These are phyloP conservation scores for Abortiporus biennis DNA, from an alignment of 1,284 basidiomycete genomes.

Conservation along the genomic window DNA sequence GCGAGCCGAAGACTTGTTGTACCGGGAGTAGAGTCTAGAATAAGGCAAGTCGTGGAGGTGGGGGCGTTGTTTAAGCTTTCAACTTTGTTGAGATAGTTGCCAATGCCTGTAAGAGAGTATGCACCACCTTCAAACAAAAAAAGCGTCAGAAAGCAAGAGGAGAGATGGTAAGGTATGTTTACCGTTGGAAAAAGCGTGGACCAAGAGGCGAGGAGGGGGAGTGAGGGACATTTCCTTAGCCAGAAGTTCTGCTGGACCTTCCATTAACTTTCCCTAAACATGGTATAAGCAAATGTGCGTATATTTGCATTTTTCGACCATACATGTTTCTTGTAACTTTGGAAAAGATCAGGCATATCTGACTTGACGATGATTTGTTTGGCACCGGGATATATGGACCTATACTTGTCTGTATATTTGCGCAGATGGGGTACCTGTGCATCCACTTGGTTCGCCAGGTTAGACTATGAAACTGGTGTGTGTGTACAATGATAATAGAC, in stretches of 20 bases:
- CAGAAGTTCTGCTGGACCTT: background rate
- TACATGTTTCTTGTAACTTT: conserved; percentile 14
- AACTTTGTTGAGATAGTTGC: conserved; percentile 16
- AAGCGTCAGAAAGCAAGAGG: too few relatives aligned
- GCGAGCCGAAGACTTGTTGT: conserved; percentile 19
- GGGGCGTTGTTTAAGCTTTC: conserved; percentile 1
- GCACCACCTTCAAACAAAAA: too few relatives aligned
- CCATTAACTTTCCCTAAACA: background rate
- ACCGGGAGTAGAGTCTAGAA: conserved; percentile 50
- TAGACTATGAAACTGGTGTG: background rate
- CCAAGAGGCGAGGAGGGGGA: conserved; percentile 26
- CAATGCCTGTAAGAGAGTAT: conserved; percentile 32
- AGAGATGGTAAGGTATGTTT: conserved; percentile 5
- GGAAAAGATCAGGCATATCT: conserved; percentile 18
- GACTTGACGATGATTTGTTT: conserved; percentile 42
- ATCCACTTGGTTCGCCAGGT: conserved; percentile 33
- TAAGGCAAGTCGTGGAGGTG: conserved; percentile 27
- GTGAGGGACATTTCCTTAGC: conserved; percentile 6
- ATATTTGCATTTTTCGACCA: background rate
- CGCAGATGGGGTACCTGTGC: conserved; percentile 41
- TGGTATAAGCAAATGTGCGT: background rate
- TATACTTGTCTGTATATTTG: conserved; percentile 43
- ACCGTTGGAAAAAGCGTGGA: conserved; percentile 56
- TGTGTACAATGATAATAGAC: background rate
- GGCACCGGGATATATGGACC: conserved; percentile 40